A percentile compares a stretch with the other conserved stretches of the same genome.
Conservation (phyloP, 2,329 filamentous ascomycete species). For the Xylariaceae sp. region DNA sequence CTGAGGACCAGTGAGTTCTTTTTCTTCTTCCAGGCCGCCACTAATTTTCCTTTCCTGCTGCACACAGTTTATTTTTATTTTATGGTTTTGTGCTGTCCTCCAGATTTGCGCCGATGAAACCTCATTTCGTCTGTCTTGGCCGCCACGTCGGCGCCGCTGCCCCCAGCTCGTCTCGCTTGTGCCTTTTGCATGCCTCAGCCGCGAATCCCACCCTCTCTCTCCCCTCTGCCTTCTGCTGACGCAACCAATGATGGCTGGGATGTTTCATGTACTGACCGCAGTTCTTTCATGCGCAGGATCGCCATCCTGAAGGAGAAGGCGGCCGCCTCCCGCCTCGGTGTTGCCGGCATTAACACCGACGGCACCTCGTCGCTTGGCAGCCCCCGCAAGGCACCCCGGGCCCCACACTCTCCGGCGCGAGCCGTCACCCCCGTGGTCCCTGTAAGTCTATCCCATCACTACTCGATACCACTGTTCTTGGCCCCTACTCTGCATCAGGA, state of each 20-base stretch:
- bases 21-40: background rate
- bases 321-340: conserved; percentile 54
- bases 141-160: conserved; percentile 9
- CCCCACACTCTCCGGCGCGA: conserved; percentile 30
- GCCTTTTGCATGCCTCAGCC: conserved; percentile 11
- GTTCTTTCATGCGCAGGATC: conserved; percentile 44
- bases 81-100: background rate
- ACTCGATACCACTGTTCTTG: background rate
- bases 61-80: no score
- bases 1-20: conserved; percentile 62
- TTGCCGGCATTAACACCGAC: conserved; percentile 43
- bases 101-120: background rate
- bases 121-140: background rate
- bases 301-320: conserved; percentile 59
- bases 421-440: conserved; percentile 28
- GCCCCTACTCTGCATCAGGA: no score
- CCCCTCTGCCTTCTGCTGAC: background rate
- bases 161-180: conserved; percentile 13
- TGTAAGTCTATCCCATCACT: conserved; percentile 25
- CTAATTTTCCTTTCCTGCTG: background rate
- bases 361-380: conserved; percentile 27
- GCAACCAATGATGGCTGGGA: no score
- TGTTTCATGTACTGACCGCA: conserved; percentile 10
- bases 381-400: conserved; percentile 35
- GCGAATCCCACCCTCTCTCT: background rate